Evolutionary conservation across 73 alveolate genomes (phyloP).

Genomic region (Uronychia binucleata): DNA sequence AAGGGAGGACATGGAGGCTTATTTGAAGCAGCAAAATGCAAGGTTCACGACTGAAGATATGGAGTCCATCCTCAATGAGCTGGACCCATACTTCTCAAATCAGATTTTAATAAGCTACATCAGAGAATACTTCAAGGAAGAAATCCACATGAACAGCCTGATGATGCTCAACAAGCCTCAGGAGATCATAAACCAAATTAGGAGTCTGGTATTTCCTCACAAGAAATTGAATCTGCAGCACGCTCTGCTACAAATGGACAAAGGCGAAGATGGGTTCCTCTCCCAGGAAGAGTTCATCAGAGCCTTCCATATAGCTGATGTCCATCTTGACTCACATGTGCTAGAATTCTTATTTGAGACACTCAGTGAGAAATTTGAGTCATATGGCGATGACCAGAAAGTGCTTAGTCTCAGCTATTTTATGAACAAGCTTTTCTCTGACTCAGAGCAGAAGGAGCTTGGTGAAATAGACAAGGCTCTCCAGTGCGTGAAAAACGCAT

Average conservation of each 20-base stretch:
- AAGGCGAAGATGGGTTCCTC: slow-evolving; percentile 43
- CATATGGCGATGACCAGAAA: no score
- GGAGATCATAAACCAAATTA: slow-evolving; percentile 15
- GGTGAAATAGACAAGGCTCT: slow-evolving; percentile 23
- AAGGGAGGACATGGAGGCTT: slow-evolving; percentile 32
- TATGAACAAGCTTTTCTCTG: slow-evolving; percentile 40
- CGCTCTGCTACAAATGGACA: slow-evolving; percentile 33
- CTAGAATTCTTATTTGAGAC: slow-evolving; percentile 39
- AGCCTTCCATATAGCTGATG: slow-evolving; percentile 37
- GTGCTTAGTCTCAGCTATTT: slow-evolving; percentile 31
- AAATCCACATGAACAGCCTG: slow-evolving; percentile 31
- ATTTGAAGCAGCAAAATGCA: not conserved
- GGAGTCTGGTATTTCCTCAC: slow-evolving; percentile 37
- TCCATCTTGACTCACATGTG: slow-evolving; percentile 30
- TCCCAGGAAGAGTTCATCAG: slow-evolving; percentile 30
- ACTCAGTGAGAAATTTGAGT: slow-evolving; percentile 33
- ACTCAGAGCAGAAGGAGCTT: slow-evolving; percentile 24
- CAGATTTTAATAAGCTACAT: slow-evolving; percentile 13
- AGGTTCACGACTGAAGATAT: slow-evolving; percentile 45
- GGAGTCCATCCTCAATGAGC: slow-evolving; percentile 39
- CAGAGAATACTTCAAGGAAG: slow-evolving; percentile 34
- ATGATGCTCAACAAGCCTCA: slow-evolving; percentile 42
- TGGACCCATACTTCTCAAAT: slow-evolving; percentile 51
- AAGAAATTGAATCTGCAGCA: slow-evolving; percentile 29
- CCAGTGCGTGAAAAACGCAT: slow-evolving; percentile 27